These are phyloP conservation scores for Huiozyma naganishii DNA, from an alignment of 805 yeast genomes.

Conservation along the genomic window DNA sequence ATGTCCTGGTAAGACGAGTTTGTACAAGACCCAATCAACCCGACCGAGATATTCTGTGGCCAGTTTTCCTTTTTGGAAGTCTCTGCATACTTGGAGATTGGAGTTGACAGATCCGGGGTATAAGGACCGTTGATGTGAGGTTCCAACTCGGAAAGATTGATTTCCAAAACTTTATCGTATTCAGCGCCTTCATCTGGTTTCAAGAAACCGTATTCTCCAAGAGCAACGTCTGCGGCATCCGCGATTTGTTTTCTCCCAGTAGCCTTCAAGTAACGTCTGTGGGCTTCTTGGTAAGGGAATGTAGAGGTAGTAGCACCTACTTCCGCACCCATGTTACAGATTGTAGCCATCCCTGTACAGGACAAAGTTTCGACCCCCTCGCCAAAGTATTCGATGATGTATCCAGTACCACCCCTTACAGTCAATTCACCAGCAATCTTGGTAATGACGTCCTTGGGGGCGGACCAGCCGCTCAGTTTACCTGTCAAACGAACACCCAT, in stretches of 20 bases:
- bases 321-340: conserved; percentile 99
- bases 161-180: conserved; percentile 87
- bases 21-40: conserved; percentile 96
- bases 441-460: conserved; percentile 95
- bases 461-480: conserved; percentile 79
- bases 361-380: conserved; percentile 81
- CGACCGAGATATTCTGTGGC: conserved; percentile 83
- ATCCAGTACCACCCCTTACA: conserved; percentile 97
- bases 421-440: conserved; percentile 85
- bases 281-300: conserved; percentile 86
- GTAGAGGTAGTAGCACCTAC: conserved; percentile 97
- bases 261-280: conserved; percentile 66
- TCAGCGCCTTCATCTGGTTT: conserved; percentile 80
- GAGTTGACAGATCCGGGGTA: conserved; percentile 95
- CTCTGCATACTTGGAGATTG: conserved; percentile 69
- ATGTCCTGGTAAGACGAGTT: conserved; percentile 97
- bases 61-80: conserved; percentile 65
- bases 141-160: conserved; percentile 76
- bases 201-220: conserved; percentile 47
- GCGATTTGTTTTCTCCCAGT: conserved; percentile 81
- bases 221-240: conserved; percentile 58
- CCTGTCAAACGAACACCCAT: conserved; percentile 93
- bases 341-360: conserved; percentile 99
- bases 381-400: conserved; percentile 93
- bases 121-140: conserved; percentile 97